Base-by-base conservation (phyloP, 2,329 filamentous ascomycete genomes). In the Simplicillium aogashimaense region DNA sequence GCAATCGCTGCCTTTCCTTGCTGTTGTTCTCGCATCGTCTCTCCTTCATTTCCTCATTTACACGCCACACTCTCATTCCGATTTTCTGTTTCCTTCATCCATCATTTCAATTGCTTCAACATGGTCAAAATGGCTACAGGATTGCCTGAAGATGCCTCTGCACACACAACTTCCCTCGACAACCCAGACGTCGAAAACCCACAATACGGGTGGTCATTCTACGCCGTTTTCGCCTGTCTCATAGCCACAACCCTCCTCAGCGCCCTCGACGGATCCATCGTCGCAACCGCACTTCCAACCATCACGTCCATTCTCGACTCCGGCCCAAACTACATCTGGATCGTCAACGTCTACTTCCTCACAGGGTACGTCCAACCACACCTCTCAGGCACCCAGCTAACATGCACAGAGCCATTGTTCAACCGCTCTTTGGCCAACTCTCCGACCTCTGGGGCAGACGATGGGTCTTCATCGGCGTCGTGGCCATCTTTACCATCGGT, bases 371-470 rank as follows among this genome's bases (percentile, higher is more conserved):
- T 15, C 10, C 36, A n/a, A 11, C 29, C 12, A 29, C 16, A 6
- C 36, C 14, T 14, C 11, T 6, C 20, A 25, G 6, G 5, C 20
- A 6, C 20, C n/a, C n/a, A n/a, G n/a, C 20, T 25, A 25, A 25
- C 20, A 9, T 25, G 9, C 25, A 11, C 35, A 51, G 49, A 28
- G 40, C 50, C 13, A 61, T 62, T 3, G 54, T 70, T 13, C 67
- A 67, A 41, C 70, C 70, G 0, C 43, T 72, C 0, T 64, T 64
- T 36, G 67, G 66, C 3, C 67, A 73, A 46, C 39, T 68, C 1
- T 56, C 64, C n/a, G 59, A 72, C 45, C 57, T 74, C n/a, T 74
- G 66, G 40, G 70, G 73, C 12, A 58, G 72, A 2, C 59, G 66
- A 25, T 61, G 53, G 42, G 47, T 58, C 5, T 53, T 55, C 4